Conservation (phyloP, 805 yeast species). For the Tetrapisispora phaffii region DNA sequence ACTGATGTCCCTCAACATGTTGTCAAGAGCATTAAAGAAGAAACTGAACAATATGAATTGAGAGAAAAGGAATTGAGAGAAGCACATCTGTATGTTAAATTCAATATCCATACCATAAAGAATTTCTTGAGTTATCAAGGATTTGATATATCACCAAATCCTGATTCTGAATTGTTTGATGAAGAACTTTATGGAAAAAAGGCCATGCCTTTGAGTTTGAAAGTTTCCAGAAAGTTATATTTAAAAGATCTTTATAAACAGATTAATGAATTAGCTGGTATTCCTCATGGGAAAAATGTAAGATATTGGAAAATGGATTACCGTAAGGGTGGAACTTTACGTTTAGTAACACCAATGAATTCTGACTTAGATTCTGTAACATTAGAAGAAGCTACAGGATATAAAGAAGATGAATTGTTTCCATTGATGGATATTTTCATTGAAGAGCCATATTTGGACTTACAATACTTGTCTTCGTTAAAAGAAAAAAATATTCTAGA, state of each 20-base stretch:
- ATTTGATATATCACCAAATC: conserved; percentile 67
- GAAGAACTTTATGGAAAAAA: conserved; percentile 39
- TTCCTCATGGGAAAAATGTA: conserved; percentile 31
- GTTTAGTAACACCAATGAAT: conserved; percentile 43
- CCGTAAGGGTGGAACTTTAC: conserved; percentile 60
- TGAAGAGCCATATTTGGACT: conserved; percentile 42
- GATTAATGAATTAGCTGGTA: conserved; percentile 38
- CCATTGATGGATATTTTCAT: conserved; percentile 50
- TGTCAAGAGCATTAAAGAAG: conserved; percentile 52
- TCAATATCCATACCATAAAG: conserved; percentile 45
- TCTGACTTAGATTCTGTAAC: conserved; percentile 23
- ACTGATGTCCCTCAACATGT: conserved; percentile 60
- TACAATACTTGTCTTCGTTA: conserved; percentile 12
- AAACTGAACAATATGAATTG: conserved; percentile 45
- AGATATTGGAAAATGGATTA: conserved; percentile 57
- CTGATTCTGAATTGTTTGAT: conserved; percentile 36
- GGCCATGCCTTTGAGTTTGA: conserved; percentile 39
- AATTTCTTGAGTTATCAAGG: conserved; percentile 57
- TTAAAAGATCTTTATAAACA: conserved; percentile 40
- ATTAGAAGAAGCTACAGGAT: conserved; percentile 41
- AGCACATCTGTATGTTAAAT: conserved; percentile 49
- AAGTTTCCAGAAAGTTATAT: conserved; percentile 47
- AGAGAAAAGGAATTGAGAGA: conserved; percentile 59
- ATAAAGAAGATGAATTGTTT: conserved; percentile 14
- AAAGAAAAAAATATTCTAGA: conserved; percentile 9